Conservation (phyloP, 73 alveolate species). For the Blepharisma japonicum region DNA sequence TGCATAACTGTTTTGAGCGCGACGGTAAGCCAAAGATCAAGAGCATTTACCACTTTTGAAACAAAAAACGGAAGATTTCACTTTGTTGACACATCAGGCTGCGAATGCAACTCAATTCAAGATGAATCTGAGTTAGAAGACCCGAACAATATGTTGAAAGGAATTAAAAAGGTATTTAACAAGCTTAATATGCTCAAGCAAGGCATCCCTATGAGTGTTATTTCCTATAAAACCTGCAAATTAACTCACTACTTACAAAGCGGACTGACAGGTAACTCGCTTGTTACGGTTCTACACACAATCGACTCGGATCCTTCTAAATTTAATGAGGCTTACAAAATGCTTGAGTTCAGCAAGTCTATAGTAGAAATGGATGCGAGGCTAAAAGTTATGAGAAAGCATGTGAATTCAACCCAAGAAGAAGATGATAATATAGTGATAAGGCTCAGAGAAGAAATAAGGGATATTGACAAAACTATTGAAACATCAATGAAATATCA, state of each 20-base stretch:
- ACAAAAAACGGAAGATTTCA: neutral
- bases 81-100: neutral
- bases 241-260: neutral
- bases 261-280: neutral
- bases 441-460: conserved; percentile 7
- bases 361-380: neutral
- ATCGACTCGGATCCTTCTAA: conserved; percentile 13
- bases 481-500: neutral
- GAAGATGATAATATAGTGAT: neutral
- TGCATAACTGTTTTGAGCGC: neutral
- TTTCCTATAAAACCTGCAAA: neutral
- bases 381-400: neutral
- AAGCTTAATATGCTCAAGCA: neutral
- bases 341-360: neutral
- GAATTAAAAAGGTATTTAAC: neutral
- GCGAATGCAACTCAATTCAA: no score
- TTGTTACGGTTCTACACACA: neutral
- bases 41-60: neutral
- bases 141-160: no score
- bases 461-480: neutral
- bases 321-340: neutral
- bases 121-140: no score
- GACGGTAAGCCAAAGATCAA: neutral
- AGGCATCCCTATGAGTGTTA: neutral
- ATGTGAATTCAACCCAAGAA: neutral